These are phyloP conservation scores for Polygonum aviculare DNA, from an alignment of 148 eudicot species.

Conservation along the genomic window DNA sequence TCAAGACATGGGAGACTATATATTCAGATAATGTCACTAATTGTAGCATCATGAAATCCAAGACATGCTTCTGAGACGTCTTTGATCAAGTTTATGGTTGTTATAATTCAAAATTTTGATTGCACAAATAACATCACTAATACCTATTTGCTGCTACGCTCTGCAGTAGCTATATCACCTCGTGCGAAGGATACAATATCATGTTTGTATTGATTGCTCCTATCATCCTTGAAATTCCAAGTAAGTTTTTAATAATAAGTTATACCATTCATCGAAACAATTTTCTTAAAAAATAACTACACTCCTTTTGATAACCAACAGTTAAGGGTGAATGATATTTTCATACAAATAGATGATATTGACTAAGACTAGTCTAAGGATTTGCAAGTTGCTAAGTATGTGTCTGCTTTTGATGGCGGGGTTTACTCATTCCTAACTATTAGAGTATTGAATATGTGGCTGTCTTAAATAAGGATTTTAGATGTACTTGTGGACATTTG, in stretches of 20 bases:
- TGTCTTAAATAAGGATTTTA: neutral
- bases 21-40: neutral
- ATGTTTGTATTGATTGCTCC: constrained; percentile 77
- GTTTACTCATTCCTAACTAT: neutral
- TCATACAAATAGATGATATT: too few species aligned
- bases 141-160: constrained; percentile 98
- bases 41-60: neutral
- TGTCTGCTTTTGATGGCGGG: neutral
- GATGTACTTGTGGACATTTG: too few species aligned
- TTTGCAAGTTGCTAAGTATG: neutral
- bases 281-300: neutral
- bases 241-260: constrained; percentile 34
- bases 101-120: neutral
- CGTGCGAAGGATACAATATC: constrained; percentile 89
- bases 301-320: neutral
- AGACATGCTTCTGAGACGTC: neutral
- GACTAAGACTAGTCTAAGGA: neutral
- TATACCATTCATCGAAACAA: neutral
- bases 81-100: neutral
- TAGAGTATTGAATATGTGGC: neutral
- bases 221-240: constrained; percentile 75
- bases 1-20: neutral
- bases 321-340: too few species aligned
- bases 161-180: constrained; percentile 80
- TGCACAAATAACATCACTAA: constrained; percentile 11